These are phyloP conservation scores for Strigomonas culicis DNA, from an alignment of 208 protist species.

Conservation along the genomic window DNA sequence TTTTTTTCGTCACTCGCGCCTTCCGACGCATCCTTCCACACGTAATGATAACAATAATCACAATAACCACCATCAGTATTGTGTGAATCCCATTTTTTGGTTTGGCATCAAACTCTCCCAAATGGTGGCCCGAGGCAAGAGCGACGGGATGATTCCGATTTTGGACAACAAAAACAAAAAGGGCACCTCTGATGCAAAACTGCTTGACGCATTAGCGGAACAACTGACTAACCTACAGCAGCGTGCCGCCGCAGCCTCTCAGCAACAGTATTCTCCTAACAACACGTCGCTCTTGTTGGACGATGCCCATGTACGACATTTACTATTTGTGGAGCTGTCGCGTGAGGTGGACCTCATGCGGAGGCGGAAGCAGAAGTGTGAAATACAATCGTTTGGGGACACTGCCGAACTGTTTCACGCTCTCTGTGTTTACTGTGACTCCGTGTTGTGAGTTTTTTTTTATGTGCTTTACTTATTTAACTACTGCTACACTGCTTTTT, in stretches of 20 bases:
- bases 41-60: background rate
- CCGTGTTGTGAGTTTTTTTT: background rate
- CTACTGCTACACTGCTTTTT: constrained; percentile 7
- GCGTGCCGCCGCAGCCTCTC: background rate
- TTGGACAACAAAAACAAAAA: too few species aligned
- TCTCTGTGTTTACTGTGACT: background rate
- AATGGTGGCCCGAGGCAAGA: too few species aligned
- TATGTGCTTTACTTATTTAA: constrained; percentile 2
- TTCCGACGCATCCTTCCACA: background rate
- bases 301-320: background rate
- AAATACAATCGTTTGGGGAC: constrained; percentile 13
- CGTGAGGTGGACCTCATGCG: constrained; percentile 55
- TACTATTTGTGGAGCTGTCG: background rate
- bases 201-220: too few species aligned
- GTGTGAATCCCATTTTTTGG: too few species aligned
- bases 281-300: too few species aligned
- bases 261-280: too few species aligned
- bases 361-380: constrained; percentile 50
- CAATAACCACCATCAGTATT: too few species aligned
- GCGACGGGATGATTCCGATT: too few species aligned
- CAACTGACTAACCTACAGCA: too few species aligned
- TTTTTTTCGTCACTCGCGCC: background rate
- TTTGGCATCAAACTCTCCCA: too few species aligned
- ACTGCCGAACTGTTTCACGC: background rate
- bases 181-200: too few species aligned